phyloP scores from a whole-genome alignment of 306 rosid genomes.

The Prunus mume region DNA sequence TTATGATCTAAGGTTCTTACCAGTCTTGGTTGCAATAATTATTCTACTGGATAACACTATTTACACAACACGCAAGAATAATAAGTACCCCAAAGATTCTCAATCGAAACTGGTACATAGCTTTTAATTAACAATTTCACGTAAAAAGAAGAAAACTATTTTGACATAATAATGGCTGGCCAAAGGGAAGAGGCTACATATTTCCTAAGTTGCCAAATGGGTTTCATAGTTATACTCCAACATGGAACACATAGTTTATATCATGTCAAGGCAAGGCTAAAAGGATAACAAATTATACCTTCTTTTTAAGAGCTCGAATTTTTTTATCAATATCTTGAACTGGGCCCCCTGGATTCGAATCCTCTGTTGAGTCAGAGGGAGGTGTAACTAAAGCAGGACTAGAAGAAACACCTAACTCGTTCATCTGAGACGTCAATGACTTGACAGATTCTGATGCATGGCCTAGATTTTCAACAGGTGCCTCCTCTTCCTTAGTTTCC shows the following conservation, averaged over 20 bases:
- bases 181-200: not conserved
- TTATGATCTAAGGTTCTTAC: too few species aligned
- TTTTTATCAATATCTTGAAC: constrained; percentile 68
- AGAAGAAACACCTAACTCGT: constrained; percentile 59
- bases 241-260: not conserved
- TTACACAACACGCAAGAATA: too few species aligned
- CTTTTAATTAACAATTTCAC: too few species aligned
- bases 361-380: constrained; percentile 43
- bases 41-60: too few species aligned
- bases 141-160: not conserved
- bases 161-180: not conserved
- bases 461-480: constrained; percentile 12
- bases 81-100: too few species aligned
- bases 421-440: constrained; percentile 54
- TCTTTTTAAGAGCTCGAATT: constrained; percentile 81
- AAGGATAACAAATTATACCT: constrained; percentile 41
- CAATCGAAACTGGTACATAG: too few species aligned
- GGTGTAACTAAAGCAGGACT: constrained; percentile 40
- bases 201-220: not conserved
- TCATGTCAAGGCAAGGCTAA: constrained; percentile 1
- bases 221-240: not conserved
- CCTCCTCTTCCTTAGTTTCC: constrained; percentile 38
- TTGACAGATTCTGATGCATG: constrained; percentile 33
- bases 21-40: not conserved
- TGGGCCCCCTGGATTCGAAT: constrained; percentile 31